Evolutionary conservation across 2,329 filamentous ascomycete species (phyloP).

Genomic region (Fusarium sp.): DNA sequence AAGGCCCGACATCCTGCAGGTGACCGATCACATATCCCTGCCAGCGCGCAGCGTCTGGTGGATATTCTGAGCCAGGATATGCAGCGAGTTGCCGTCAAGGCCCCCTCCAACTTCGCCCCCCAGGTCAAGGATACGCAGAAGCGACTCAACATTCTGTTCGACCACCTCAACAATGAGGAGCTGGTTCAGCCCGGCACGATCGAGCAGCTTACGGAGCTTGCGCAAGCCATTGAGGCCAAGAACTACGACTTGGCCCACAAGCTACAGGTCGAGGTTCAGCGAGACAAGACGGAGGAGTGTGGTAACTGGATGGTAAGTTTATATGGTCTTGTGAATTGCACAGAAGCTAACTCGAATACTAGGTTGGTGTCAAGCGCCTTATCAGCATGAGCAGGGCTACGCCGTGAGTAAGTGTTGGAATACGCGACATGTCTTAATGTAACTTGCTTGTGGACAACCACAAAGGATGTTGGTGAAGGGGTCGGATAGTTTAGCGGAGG

Average conservation of each 20-base stretch:
- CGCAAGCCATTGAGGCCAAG: slow-evolving; percentile 74
- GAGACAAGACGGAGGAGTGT: slow-evolving; percentile 82
- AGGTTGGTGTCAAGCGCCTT: slow-evolving; percentile 82
- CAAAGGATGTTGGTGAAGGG: slow-evolving; percentile 15
- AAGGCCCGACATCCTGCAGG: slow-evolving; percentile 80
- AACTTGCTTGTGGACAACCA: slow-evolving; percentile 21
- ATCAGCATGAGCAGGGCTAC: slow-evolving; percentile 85
- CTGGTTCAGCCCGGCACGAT: slow-evolving; percentile 85
- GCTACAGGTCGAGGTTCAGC: slow-evolving; percentile 81
- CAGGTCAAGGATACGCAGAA: slow-evolving; percentile 97
- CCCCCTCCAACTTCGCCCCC: slow-evolving; percentile 85
- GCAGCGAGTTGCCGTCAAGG: slow-evolving; percentile 86
- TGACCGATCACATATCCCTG: slow-evolving; percentile 89
- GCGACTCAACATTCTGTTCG: slow-evolving; percentile 91
- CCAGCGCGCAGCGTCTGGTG: slow-evolving; percentile 79
- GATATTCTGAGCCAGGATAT: slow-evolving; percentile 87
- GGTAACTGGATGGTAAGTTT: slow-evolving; percentile 85
- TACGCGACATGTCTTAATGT: slow-evolving; percentile 31
- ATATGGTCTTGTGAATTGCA: background rate
- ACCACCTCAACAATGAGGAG: slow-evolving; percentile 96
- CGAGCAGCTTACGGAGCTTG: slow-evolving; percentile 72
- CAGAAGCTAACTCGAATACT: slow-evolving; percentile 53
- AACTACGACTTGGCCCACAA: slow-evolving; percentile 76
- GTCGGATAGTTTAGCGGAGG: slow-evolving; percentile 40
- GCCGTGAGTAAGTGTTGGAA: slow-evolving; percentile 55